phyloP scores from a whole-genome alignment of 129 eudicot genomes.

The Silybum marianum region DNA sequence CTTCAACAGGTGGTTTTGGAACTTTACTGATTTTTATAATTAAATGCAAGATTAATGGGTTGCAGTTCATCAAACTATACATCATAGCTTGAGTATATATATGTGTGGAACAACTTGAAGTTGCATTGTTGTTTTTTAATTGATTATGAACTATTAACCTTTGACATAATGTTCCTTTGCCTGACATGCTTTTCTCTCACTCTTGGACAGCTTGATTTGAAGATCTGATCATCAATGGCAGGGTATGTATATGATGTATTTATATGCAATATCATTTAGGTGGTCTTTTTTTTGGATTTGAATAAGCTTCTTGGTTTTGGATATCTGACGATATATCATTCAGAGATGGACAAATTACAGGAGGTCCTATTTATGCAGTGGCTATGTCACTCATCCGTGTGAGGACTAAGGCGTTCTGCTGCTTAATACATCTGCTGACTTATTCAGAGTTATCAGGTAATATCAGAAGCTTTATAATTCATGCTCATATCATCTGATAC shows the following conservation, averaged over 20 bases:
- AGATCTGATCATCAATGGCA: slow-evolving; percentile 36
- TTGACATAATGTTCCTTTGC: neutral
- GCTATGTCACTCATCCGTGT: slow-evolving; percentile 12
- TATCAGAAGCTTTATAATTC: slow-evolving; percentile 15
- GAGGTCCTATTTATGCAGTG: slow-evolving; percentile 12
- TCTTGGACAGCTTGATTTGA: slow-evolving; percentile 11
- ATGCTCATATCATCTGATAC: slow-evolving; percentile 13
- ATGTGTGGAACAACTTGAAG: neutral
- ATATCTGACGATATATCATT: neutral
- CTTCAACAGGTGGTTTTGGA: neutral
- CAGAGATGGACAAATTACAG: slow-evolving; percentile 21
- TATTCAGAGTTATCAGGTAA: slow-evolving; percentile 13
- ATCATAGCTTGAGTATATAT: neutral
- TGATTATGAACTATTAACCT: neutral
- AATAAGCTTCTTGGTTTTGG: neutral
- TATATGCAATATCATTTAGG: neutral
- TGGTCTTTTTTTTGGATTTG: neutral
- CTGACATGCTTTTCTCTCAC: slow-evolving; percentile 8
- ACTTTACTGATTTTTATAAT: neutral
- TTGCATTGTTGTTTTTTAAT: neutral
- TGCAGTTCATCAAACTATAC: too few relatives aligned
- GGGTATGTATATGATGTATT: slow-evolving; percentile 27
- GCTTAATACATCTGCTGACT: slow-evolving; percentile 15
- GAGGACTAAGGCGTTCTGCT: slow-evolving; percentile 15
- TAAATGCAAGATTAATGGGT: neutral